phyloP scores from a whole-genome alignment of 805 yeast genomes.

The Lipomyces oligophaga region DNA sequence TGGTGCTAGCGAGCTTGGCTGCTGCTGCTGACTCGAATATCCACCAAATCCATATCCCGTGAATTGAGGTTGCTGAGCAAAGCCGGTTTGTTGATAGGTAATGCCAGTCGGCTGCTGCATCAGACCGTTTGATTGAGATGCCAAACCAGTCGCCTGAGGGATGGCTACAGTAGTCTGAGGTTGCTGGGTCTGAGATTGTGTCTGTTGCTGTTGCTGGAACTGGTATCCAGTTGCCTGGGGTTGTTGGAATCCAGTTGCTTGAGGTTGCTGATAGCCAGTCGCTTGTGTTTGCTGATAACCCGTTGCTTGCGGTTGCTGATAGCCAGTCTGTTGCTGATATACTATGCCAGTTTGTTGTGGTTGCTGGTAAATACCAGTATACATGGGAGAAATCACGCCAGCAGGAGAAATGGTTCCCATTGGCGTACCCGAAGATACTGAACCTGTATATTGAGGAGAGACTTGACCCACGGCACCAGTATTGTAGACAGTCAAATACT shows the following conservation, averaged over 20 bases:
- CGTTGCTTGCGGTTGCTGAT: slow-evolving; percentile 20
- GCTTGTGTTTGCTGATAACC: slow-evolving; percentile 26
- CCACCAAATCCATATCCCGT: slow-evolving; percentile 20
- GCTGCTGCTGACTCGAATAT: slow-evolving; percentile 16
- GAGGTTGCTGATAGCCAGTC: slow-evolving; percentile 39
- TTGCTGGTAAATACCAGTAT: slow-evolving; percentile 11
- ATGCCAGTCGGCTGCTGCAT: slow-evolving; percentile 53
- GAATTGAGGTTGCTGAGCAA: slow-evolving; percentile 47
- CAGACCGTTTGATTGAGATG: slow-evolving; percentile 29
- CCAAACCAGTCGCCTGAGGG: slow-evolving; percentile 36
- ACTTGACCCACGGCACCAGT: slow-evolving; percentile 21
- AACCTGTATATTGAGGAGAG: slow-evolving; percentile 11
- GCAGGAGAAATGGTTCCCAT: slow-evolving; percentile 6
- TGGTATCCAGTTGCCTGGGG: slow-evolving; percentile 32
- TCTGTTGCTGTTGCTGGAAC: slow-evolving; percentile 30
- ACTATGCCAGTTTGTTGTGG: slow-evolving; percentile 7
- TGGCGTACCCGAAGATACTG: slow-evolving; percentile 7
- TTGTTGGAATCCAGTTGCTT: slow-evolving; percentile 40
- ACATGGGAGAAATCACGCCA: slow-evolving; percentile 19
- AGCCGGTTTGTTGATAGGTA: slow-evolving; percentile 73
- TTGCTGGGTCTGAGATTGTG: slow-evolving; percentile 31
- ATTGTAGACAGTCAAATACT: slow-evolving; percentile 12
- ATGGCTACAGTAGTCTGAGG: slow-evolving; percentile 21
- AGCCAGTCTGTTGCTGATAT: slow-evolving; percentile 7
- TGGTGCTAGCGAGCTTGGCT: slow-evolving; percentile 4